phyloP scores from a whole-genome alignment of 2,329 filamentous ascomycete genomes.

The Rhexocercosporidium sp. region DNA sequence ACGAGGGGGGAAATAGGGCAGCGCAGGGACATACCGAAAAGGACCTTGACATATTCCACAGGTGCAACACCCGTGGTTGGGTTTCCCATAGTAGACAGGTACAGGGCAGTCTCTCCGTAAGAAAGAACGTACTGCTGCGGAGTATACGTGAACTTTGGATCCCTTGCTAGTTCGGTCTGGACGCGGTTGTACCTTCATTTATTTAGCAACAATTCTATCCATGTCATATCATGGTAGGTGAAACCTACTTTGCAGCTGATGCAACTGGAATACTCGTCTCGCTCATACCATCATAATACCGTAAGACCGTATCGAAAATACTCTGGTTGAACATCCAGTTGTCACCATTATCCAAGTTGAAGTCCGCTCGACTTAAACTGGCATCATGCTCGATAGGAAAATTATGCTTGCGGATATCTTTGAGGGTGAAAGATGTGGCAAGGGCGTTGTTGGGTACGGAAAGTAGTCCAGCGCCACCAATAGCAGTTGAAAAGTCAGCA shows the following conservation, averaged over 20 bases:
- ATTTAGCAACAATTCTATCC: neutral
- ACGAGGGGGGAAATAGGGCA: neutral
- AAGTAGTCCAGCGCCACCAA: conserved; percentile 35
- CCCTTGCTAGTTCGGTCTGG: conserved; percentile 33
- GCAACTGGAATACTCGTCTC: conserved; percentile 39
- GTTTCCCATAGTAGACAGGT: conserved; percentile 44
- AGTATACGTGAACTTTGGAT: conserved; percentile 44
- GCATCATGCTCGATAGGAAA: conserved; percentile 46
- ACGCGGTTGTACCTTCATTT: conserved; percentile 38
- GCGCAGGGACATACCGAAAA: conserved; percentile 37
- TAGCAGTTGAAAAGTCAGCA: conserved; percentile 37
- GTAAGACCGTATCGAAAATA: conserved; percentile 41
- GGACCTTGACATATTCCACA: conserved; percentile 42
- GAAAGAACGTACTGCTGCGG: conserved; percentile 41
- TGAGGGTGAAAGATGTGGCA: conserved; percentile 34
- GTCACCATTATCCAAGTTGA: conserved; percentile 40
- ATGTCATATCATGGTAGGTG: neutral
- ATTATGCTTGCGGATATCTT: conserved; percentile 39
- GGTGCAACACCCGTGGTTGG: conserved; percentile 41
- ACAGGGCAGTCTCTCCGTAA: conserved; percentile 47
- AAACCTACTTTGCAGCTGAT: conserved; percentile 35
- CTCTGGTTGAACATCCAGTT: conserved; percentile 43
- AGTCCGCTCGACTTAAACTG: conserved; percentile 43
- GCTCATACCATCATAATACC: conserved; percentile 34
- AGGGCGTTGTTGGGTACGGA: conserved; percentile 29